Conservation (phyloP, 345 rosid genomes). For the Gossypioides kirkii region DNA sequence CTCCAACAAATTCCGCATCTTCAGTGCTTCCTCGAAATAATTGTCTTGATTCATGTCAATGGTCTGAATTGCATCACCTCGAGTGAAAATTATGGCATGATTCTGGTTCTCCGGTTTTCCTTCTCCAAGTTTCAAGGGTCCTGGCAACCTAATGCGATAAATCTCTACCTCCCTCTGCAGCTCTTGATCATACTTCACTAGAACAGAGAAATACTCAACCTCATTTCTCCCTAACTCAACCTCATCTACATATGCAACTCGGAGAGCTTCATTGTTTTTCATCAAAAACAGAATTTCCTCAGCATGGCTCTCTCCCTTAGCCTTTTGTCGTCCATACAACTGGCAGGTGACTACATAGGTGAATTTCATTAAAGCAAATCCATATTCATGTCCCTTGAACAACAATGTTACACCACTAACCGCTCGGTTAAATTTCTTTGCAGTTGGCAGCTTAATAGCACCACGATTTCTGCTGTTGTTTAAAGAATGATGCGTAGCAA, state of each 20-base stretch:
- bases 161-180: conserved; percentile 77
- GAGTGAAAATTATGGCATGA: conserved; percentile 88
- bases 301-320: conserved; percentile 65
- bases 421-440: conserved; percentile 38
- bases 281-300: conserved; percentile 67
- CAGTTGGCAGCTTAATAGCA: conserved; percentile 25
- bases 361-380: conserved; percentile 77
- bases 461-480: conserved; percentile 22
- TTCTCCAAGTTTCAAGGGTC: conserved; percentile 83
- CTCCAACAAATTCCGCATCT: conserved; percentile 89
- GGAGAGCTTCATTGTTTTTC: conserved; percentile 76
- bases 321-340: conserved; percentile 73
- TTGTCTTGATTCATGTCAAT: conserved; percentile 96
- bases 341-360: conserved; percentile 83
- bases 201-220: conserved; percentile 68
- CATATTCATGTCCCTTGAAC: conserved; percentile 82
- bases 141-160: conserved; percentile 82
- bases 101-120: conserved; percentile 98
- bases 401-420: conserved; percentile 55
- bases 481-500: conserved; percentile 41
- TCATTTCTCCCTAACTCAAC: conserved; percentile 47
- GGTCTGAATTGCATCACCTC: conserved; percentile 93
- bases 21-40: conserved; percentile 89
- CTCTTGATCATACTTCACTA: conserved; percentile 74
- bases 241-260: conserved; percentile 91